Evolutionary conservation across 768 basidiomycete species (phyloP).

Genomic region (Psilocybe cyanescens): DNA sequence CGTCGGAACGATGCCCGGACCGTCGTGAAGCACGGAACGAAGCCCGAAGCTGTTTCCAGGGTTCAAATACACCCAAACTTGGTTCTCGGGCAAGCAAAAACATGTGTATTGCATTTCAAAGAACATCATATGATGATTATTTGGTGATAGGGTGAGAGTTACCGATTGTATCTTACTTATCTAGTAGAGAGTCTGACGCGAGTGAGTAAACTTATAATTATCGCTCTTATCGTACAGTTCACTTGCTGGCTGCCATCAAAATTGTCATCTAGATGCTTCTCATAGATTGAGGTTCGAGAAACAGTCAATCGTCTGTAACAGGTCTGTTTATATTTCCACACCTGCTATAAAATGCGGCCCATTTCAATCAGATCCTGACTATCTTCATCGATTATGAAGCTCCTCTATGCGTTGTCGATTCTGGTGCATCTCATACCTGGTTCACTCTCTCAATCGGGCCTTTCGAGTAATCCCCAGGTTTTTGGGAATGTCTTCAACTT

Average conservation of each 20-base stretch:
- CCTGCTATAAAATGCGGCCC: neutral
- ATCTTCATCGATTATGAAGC: conserved; percentile 3
- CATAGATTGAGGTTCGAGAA: neutral
- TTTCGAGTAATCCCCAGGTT: conserved; percentile 18
- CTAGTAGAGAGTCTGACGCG: neutral
- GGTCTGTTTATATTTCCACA: neutral
- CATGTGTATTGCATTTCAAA: neutral
- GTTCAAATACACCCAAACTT: neutral
- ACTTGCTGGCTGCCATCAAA: neutral
- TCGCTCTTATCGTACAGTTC: neutral
- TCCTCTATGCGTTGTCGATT: neutral
- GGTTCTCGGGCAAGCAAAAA: neutral
- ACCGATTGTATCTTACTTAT: neutral
- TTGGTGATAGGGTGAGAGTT: neutral
- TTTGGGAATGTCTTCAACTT: conserved; percentile 35
- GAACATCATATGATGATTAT: conserved; percentile 1
- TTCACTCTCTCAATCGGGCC: conserved; percentile 5
- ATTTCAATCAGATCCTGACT: neutral
- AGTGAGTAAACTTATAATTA: neutral
- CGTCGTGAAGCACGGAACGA: neutral
- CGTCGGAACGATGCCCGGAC: neutral
- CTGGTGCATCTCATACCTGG: neutral
- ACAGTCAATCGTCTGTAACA: neutral
- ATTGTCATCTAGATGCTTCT: neutral
- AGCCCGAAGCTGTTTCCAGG: neutral